Evolutionary conservation across 257 asterid species (phyloP), one percentile per base, ranked within the genome.

Genomic region (Verbena officinalis): DNA sequence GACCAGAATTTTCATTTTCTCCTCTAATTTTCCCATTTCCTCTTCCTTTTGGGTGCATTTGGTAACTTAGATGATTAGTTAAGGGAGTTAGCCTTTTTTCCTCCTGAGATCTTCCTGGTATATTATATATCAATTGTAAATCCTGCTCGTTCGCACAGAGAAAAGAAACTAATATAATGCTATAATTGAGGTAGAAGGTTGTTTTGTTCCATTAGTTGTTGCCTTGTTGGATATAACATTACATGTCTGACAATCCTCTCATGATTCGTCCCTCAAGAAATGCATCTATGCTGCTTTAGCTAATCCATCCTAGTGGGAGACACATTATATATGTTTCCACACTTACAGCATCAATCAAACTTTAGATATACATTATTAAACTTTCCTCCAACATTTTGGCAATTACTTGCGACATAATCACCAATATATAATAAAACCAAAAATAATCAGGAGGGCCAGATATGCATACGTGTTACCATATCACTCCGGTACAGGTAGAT

Each of bases 391-490:
- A 17, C 52, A 1, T 39, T 54, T 67, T 67, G 42, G 50, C 24
- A 30, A 42, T 52, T 56, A 24, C 24, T 50, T 10, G 23, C 12
- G 31, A 43, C 16, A n/a, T n/a, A 48, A 13, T 57, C 58, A 40
- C 36, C 50, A 30, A 68, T 0, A 27, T 3, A 13, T 42, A 42
- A 10, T 42, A 14, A 48, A 50, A n/a, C 3, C 39, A 24, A 16
- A 45, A 27, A 42, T 16, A 46, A n/a, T 10, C 59, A 54, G 52
- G 44, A 70, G 58, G 21, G 51, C 50, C 46, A 46, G 30, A 39
- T 0, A 14, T 23, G 11, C 17, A 46, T 9, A 46, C 24, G 39
- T 23, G 33, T 59, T 16, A 23, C 48, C 42, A 65, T 13, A 24
- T 16, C 51, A 51, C 36, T 42, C 17, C 19, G 13, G 51, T 48